Base-by-base conservation (phyloP, 2,329 filamentous ascomycete species). In the Fusarium neocosmosporiellum region DNA sequence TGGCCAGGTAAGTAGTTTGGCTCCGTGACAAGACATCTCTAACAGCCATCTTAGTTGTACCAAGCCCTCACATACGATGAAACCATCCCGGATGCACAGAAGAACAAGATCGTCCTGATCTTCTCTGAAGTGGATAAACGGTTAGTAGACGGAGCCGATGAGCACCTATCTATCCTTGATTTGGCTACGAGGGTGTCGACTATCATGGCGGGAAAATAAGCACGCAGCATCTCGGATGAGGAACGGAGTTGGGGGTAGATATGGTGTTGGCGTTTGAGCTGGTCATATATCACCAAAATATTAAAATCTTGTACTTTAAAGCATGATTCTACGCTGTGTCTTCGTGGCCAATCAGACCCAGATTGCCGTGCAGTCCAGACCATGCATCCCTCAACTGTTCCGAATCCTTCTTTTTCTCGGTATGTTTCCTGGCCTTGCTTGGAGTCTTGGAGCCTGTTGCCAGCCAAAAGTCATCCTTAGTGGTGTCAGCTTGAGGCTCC, bases 51-150 rank as follows among this genome's bases (percentile, higher is more conserved):
- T 33, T 31, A 94, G 90, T 85, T 98, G 46, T 98, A 98, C 79
- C 93, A 96, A 82, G 86, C 89, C 29, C 85, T 98, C 39, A 89
- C 98, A 31, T 94, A 90, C 79, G 94, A 98, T 78, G 96, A 98
- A 81, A 88, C 91, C 9, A 92, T 98, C 27, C 90, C 91, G 0
- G 94, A 98, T 78, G 83, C 90, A 14, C 93, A 97, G 79, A 99
- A 99, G 85, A 97, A 96, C 80, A 92, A 92, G 81, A 96, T 99
- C 67, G 92, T 96, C 55, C 87, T 94, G 70, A 87, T 96, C 5
- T 99, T 99, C 80, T 98, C 95, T 1, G 95, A 98, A 81, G 88
- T 96, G 31, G 96, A 99, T 80, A 98, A 98, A 87, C 89, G 96
- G 73, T 84, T 99, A 54, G 93, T 98, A 7, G 97, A 99, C 81